phyloP scores from a whole-genome alignment of 768 basidiomycete genomes.

The Fomitopsis serialis region DNA sequence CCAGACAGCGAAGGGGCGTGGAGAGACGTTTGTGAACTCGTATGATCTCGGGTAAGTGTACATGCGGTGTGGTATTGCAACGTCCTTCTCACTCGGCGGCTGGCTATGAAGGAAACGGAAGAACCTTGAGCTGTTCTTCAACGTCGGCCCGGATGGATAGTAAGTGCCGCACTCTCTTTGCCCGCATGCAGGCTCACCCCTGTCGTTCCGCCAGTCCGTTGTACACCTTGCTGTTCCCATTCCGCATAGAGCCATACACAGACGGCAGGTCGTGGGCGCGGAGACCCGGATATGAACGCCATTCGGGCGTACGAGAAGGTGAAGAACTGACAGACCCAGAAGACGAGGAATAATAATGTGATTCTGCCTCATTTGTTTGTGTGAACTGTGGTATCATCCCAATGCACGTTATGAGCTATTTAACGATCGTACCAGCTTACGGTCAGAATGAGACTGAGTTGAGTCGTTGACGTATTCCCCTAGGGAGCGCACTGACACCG shows the following conservation, averaged over 20 bases:
- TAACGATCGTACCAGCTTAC: too few species aligned
- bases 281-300: constrained; percentile 53
- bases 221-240: constrained; percentile 77
- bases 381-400: too few species aligned
- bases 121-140: constrained; percentile 86
- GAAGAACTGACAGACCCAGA: constrained; percentile 87
- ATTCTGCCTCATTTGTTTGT: too few species aligned
- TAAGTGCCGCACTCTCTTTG: constrained; percentile 39
- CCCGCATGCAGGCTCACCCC: background rate
- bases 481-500: too few species aligned
- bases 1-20: constrained; percentile 58
- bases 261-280: constrained; percentile 83
- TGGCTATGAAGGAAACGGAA: constrained; percentile 38
- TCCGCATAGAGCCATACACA: constrained; percentile 74
- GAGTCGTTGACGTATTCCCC: too few species aligned
- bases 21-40: constrained; percentile 83
- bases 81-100: background rate
- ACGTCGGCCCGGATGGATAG: constrained; percentile 77
- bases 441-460: too few species aligned
- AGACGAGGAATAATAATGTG: constrained; percentile 37
- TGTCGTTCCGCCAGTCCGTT: constrained; percentile 44
- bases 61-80: background rate
- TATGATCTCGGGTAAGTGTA: constrained; percentile 74
- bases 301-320: constrained; percentile 58
- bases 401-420: too few species aligned